Evolutionary conservation across 2,329 filamentous ascomycete species (phyloP), one percentile per base, ranked within the genome.

Genomic region (Colletotrichum sp.): DNA sequence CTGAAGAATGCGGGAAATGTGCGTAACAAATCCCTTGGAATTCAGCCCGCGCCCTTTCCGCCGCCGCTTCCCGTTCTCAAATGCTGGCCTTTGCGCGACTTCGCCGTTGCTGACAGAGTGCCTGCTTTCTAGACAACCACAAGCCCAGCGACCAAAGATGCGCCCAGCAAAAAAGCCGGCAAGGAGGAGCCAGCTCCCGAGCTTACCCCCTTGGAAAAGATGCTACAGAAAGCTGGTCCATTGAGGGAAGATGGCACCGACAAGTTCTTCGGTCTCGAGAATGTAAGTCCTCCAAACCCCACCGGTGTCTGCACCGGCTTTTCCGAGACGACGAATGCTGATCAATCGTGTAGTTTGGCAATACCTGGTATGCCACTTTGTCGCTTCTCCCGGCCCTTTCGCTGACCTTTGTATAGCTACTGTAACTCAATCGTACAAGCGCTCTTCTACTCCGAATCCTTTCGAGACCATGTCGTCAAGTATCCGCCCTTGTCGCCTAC

Each of bases 351-450:
- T 85, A 98, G 96, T 98, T 98, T 87, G 96, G 96, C 83, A 99
- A 98, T 83, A 99, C 96, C 84, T 99, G 96, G 96, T 98, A 94
- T 82, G 87, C 80, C 57, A 61, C 63, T 9, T 44, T 69, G 69
- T 72, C 72, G 79, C 44, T 29, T 49, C 11, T 16, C 39, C 59
- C 22, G 13, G 25, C 52, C 22, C 12, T n/a, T 49, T 30, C 52
- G 52, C 70, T 71, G 63, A 77, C 32, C 9, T 61, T 34, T 12
- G 49, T 61, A 55, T 85, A 99, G 96, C 85, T 99, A 99, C 87
- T 98, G 95, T 88, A 99, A 99, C 86, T 99, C 97, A 16, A 98
- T 99, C 82, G 92, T 99, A 75, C 97, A 99, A 88, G 98, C 96
- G 81, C 92, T 99, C 74, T 99, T 98, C 87, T 98, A 98, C 87